These are phyloP conservation scores for Nicotiana attenuata DNA, from an alignment of 257 asterid genomes.

Conservation along the genomic window DNA sequence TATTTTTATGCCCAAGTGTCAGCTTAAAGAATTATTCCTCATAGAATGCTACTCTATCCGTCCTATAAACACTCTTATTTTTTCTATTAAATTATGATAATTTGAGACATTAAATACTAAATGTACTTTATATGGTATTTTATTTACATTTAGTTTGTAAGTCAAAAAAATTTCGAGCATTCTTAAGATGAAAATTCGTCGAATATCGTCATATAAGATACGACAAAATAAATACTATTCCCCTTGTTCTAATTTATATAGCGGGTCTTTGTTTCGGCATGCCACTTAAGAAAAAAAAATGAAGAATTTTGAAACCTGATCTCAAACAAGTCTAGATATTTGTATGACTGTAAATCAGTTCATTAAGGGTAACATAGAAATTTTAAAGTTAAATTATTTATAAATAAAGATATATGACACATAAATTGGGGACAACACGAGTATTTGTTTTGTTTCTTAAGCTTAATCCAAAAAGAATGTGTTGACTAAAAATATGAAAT, in stretches of 20 bases:
- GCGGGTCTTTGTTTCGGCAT: too few species aligned
- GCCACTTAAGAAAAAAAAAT: too few species aligned
- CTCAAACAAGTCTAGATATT: too few species aligned
- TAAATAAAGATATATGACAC: too few species aligned
- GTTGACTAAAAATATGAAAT: not conserved
- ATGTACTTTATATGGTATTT: not conserved
- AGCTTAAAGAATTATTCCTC: not conserved
- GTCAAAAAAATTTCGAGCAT: not conserved
- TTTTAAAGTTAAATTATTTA: too few species aligned
- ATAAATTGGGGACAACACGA: not conserved
- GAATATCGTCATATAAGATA: not conserved
- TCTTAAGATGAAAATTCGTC: too few species aligned
- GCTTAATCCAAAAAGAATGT: not conserved
- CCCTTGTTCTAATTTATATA: too few species aligned
- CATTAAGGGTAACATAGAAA: too few species aligned
- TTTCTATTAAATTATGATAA: too few species aligned
- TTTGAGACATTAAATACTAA: not conserved
- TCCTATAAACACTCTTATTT: not conserved
- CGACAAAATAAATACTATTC: too few species aligned
- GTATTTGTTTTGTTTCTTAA: not conserved
- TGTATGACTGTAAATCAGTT: too few species aligned
- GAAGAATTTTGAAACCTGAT: fast-evolving
- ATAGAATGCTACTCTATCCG: not conserved
- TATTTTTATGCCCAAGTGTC: too few species aligned
- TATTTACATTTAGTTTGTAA: not conserved